Conservation (phyloP, 345 rosid species). For the Bruguiera parviflora region DNA sequence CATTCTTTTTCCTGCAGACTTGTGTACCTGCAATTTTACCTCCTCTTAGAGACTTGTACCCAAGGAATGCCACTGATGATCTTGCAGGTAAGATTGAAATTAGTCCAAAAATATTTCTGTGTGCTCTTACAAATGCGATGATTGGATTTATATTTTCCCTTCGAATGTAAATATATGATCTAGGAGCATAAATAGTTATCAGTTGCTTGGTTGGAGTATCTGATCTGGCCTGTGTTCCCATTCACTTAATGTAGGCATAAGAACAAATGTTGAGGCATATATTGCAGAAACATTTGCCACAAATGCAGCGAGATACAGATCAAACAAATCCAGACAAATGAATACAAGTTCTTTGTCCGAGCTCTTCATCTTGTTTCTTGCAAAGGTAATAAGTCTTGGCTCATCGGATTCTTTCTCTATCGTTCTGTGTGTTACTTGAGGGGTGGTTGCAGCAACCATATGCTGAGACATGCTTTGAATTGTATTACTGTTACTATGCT, state of each 20-base stretch:
- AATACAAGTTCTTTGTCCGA: conserved; percentile 68
- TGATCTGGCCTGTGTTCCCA: conserved; percentile 1
- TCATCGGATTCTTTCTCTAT: background rate
- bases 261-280: conserved; percentile 57
- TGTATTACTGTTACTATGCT: background rate
- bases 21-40: conserved; percentile 87
- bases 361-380: conserved; percentile 72
- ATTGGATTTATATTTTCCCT: background rate
- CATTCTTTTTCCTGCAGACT: conserved; percentile 47
- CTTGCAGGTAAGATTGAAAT: conserved; percentile 51
- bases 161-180: background rate
- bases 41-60: conserved; percentile 71
- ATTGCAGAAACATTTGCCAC: conserved; percentile 47
- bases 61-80: conserved; percentile 58
- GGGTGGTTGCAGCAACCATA: background rate
- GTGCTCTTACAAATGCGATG: background rate
- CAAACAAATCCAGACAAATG: conserved; percentile 34
- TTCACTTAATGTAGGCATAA: conserved; percentile 50
- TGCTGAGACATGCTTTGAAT: background rate
- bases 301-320: conserved; percentile 51
- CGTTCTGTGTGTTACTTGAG: background rate
- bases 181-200: background rate
- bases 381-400: conserved; percentile 45
- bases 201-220: background rate
- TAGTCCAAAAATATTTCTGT: background rate